A percentile compares a stretch with the other conserved stretches of the same genome.
Conservation (phyloP, 2,329 filamentous ascomycete genomes). For the Fusarium austroafricanum region DNA sequence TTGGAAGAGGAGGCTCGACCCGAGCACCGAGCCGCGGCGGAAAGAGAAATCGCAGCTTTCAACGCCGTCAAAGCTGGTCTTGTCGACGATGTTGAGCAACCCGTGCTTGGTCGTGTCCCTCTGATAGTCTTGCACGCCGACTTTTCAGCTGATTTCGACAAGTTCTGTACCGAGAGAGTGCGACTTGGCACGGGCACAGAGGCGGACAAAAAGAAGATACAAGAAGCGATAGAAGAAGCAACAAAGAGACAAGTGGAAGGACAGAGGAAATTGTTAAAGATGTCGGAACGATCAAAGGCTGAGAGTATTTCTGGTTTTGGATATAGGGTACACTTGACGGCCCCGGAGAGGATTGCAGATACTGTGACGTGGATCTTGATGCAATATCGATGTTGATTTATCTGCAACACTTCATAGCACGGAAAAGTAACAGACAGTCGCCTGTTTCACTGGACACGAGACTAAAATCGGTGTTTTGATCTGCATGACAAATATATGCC, state of each 20-base stretch:
- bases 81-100: not conserved
- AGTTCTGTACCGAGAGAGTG: not conserved
- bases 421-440: too few species aligned
- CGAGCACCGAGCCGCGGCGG: not conserved
- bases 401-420: too few species aligned
- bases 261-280: not conserved
- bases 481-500: too few species aligned
- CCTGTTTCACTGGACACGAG: too few species aligned
- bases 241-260: not conserved
- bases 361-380: conserved; percentile 8
- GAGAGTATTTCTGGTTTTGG: not conserved
- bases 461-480: too few species aligned
- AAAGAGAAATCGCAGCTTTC: not conserved
- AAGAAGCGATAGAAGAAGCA: too few species aligned
- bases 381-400: conserved; percentile 4
- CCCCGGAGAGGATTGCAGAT: not conserved
- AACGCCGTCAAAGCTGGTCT: not conserved
- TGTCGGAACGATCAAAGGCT: not conserved
- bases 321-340: not conserved
- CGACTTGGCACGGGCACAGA: not conserved
- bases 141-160: not conserved
- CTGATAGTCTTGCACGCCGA: not conserved
- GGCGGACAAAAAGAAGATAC: not conserved
- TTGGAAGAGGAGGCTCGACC: not conserved
- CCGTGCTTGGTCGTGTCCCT: not conserved